Evolutionary conservation across 352 stramenopile genomes (phyloP).

Genomic region (Sclerospora graminicola): DNA sequence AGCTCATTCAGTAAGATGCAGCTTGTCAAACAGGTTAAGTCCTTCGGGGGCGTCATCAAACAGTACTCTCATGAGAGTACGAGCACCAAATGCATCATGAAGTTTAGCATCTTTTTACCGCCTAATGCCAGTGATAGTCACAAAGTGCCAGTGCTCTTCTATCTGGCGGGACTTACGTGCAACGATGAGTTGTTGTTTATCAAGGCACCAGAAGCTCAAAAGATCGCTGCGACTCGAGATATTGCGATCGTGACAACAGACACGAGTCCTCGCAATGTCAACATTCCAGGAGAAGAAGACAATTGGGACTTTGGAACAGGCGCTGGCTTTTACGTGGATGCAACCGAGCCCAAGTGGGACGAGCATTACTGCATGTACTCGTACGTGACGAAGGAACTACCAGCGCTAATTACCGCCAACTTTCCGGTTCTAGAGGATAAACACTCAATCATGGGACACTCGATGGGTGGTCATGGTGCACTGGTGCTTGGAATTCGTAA

Average conservation of each 20-base stretch:
- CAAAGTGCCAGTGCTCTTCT: constrained; percentile 90
- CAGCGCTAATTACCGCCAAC: constrained; percentile 77
- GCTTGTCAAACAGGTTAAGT: constrained; percentile 66
- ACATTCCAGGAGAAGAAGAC: constrained; percentile 90
- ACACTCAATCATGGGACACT: constrained; percentile 92
- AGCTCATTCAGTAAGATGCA: constrained; percentile 28
- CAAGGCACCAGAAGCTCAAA: constrained; percentile 89
- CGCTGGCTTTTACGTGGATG: constrained; percentile 97
- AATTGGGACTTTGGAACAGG: constrained; percentile 94
- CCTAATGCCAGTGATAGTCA: constrained; percentile 38
- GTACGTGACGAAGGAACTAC: constrained; percentile 95
- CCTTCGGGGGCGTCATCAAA: constrained; percentile 71
- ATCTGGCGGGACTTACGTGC: constrained; percentile 94
- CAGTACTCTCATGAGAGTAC: constrained; percentile 79
- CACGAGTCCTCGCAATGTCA: constrained; percentile 90
- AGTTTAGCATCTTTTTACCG: constrained; percentile 87
- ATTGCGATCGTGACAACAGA: constrained; percentile 94
- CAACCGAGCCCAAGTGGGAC: constrained; percentile 88
- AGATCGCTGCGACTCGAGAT: constrained; percentile 79
- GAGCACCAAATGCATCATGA: constrained; percentile 83
- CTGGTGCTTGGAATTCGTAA: constrained; percentile 92
- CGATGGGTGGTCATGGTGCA: constrained; percentile 95
- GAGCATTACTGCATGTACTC: constrained; percentile 96
- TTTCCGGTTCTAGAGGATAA: constrained; percentile 80
- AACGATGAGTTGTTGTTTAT: constrained; percentile 93